Evolutionary conservation across 345 rosid species (phyloP).

Genomic region (Corchorus olitorius): DNA sequence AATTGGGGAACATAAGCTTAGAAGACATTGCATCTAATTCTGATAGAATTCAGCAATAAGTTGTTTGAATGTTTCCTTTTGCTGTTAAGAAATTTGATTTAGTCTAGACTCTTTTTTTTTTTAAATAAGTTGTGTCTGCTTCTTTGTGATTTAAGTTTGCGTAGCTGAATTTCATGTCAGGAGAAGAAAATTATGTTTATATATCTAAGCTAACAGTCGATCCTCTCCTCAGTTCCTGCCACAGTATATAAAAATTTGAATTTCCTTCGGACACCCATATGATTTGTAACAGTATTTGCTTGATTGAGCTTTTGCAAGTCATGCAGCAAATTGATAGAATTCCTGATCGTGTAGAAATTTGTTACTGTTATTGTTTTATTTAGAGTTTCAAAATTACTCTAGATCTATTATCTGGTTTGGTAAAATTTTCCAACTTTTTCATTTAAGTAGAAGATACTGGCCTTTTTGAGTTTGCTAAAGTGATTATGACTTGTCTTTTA

Average conservation of each 20-base stretch:
- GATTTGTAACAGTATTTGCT: background rate
- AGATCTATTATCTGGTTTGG: background rate
- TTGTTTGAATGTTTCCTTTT: background rate
- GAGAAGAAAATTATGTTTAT: background rate
- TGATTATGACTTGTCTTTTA: conserved; percentile 5
- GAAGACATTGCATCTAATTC: background rate
- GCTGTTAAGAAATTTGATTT: background rate
- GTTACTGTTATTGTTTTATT: background rate
- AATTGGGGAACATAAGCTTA: background rate
- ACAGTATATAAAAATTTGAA: background rate
- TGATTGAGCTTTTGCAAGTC: background rate
- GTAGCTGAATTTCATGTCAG: background rate
- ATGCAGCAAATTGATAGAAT: background rate
- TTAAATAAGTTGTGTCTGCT: background rate
- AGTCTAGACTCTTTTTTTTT: background rate
- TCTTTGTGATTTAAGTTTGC: background rate
- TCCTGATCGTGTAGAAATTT: background rate
- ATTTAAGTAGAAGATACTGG: background rate
- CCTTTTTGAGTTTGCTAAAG: conserved; percentile 10
- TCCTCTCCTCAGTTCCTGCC: background rate
- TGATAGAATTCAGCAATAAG: background rate
- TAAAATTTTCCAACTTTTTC: background rate
- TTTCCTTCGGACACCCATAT: background rate
- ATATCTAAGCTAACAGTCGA: too few species aligned
- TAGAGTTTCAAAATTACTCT: background rate